phyloP scores from a whole-genome alignment of 2,329 filamentous ascomycete species.

The Mycosphaerelloides madeirae region DNA sequence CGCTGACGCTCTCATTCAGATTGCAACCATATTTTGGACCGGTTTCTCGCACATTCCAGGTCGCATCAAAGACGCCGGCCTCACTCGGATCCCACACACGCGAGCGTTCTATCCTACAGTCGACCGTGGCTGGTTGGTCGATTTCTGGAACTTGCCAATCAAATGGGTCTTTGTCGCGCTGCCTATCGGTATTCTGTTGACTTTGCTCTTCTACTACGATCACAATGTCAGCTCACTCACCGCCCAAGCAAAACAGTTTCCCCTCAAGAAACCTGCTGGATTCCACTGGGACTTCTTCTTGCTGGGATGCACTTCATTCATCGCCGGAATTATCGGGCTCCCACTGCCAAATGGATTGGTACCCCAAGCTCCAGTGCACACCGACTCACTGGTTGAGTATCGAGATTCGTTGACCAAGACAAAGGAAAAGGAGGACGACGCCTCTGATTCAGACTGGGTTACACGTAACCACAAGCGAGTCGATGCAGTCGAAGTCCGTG shows the following conservation, averaged over 20 bases:
- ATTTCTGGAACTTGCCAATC: conserved; percentile 50
- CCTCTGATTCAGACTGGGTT: conserved; percentile 28
- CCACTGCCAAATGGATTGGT: conserved; percentile 56
- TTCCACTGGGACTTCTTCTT: conserved; percentile 60
- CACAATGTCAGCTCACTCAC: conserved; percentile 54
- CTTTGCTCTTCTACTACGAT: conserved; percentile 54
- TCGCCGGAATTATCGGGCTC: conserved; percentile 53
- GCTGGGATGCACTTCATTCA: conserved; percentile 52
- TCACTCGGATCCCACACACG: conserved; percentile 41
- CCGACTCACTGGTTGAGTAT: conserved; percentile 46
- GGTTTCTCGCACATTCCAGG: conserved; percentile 52
- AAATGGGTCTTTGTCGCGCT: conserved; percentile 52
- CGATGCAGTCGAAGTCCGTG: conserved; percentile 47
- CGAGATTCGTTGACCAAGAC: conserved; percentile 41
- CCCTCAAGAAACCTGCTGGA: conserved; percentile 54
- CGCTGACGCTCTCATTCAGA: too few relatives aligned
- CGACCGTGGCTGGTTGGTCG: conserved; percentile 45
- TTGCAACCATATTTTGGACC: conserved; percentile 52
- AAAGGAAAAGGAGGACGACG: conserved; percentile 39
- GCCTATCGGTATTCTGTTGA: conserved; percentile 51
- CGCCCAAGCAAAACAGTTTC: conserved; percentile 53
- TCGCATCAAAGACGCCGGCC: conserved; percentile 38
- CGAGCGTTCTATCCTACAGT: conserved; percentile 47
- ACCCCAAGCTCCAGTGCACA: conserved; percentile 58
- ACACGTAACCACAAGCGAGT: conserved; percentile 44